Evolutionary conservation across 2,329 filamentous ascomycete genomes (phyloP).

Genomic region (Pestalotiopsis sp.): DNA sequence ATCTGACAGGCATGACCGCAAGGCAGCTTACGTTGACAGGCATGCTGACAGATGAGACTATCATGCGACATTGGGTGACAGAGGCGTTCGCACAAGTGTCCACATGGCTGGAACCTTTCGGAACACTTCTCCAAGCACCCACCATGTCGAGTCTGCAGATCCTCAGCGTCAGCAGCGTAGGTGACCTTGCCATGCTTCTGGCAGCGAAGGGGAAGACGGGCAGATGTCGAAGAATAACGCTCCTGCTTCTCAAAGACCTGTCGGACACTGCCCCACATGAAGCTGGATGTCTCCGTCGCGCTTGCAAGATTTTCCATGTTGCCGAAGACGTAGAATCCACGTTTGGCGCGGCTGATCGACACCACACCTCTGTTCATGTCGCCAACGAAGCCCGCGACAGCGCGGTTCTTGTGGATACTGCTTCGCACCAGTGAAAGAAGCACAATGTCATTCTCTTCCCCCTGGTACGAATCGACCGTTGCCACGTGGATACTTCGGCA

Average conservation of each 20-base stretch:
- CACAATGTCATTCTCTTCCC: slow-evolving; percentile 86
- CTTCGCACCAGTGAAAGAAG: slow-evolving; percentile 81
- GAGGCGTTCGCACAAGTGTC: slow-evolving; percentile 30
- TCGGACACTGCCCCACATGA: slow-evolving; percentile 44
- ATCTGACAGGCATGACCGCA: slow-evolving; percentile 31
- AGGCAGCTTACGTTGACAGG: slow-evolving; percentile 26
- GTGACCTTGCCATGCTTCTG: slow-evolving; percentile 56
- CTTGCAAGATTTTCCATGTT: slow-evolving; percentile 62
- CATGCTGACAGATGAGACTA: slow-evolving; percentile 27
- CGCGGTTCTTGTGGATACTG: slow-evolving; percentile 45
- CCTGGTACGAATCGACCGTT: slow-evolving; percentile 89
- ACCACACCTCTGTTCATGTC: slow-evolving; percentile 63
- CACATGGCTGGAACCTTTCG: slow-evolving; percentile 26
- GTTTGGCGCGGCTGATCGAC: slow-evolving; percentile 69
- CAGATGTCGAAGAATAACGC: slow-evolving; percentile 28
- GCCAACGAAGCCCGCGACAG: slow-evolving; percentile 72
- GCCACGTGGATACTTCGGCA: slow-evolving; percentile 59
- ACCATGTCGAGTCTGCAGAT: slow-evolving; percentile 48
- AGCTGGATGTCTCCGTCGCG: slow-evolving; percentile 41
- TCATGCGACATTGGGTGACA: slow-evolving; percentile 34
- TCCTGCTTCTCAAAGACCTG: slow-evolving; percentile 42
- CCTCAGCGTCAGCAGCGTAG: slow-evolving; percentile 52
- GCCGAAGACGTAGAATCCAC: slow-evolving; percentile 85
- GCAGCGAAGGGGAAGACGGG: slow-evolving; percentile 66
- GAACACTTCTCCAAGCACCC: slow-evolving; percentile 28